phyloP scores from a whole-genome alignment of 176 grass and related monocot species.

The Aegilops tauschii region DNA sequence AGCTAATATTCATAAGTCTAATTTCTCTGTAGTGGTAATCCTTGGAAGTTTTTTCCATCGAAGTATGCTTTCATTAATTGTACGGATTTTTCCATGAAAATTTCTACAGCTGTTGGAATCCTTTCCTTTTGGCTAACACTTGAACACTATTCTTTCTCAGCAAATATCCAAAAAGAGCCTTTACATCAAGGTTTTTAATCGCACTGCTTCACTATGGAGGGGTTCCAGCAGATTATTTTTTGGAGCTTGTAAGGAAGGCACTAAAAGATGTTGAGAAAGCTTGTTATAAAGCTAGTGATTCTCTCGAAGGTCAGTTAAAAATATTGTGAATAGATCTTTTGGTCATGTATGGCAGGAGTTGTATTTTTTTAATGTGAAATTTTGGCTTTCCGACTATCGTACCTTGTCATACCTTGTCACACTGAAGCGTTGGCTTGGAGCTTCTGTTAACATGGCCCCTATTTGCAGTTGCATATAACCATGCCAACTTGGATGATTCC shows the following conservation, averaged over 20 bases:
- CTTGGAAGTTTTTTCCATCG: not conserved
- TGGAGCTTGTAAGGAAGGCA: conserved; percentile 54
- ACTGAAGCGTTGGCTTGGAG: not conserved
- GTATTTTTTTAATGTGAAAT: not conserved
- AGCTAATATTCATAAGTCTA: too few species aligned
- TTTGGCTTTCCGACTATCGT: not conserved
- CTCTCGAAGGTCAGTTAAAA: conserved; percentile 26
- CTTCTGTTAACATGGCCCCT: not conserved
- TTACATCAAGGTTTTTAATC: conserved; percentile 53
- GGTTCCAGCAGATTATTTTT: conserved; percentile 51
- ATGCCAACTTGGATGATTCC: conserved; percentile 55
- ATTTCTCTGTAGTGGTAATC: not conserved
- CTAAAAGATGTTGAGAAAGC: conserved; percentile 31
- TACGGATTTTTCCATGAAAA: not conserved
- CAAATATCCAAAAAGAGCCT: conserved; percentile 40
- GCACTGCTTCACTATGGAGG: conserved; percentile 48
- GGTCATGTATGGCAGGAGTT: not conserved
- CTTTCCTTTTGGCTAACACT: not conserved
- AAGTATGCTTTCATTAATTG: not conserved
- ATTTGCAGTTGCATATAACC: conserved; percentile 45
- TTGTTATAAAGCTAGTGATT: not conserved
- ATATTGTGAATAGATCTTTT: not conserved
- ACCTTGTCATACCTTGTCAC: not conserved
- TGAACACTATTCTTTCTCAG: conserved; percentile 5
- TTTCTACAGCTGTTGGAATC: not conserved